Percentiles rank a stretch among this genome's conserved stretches.
These are phyloP conservation scores for Beauveria medogensis DNA, from an alignment of 2,329 filamentous ascomycete genomes.

Conservation along the genomic window DNA sequence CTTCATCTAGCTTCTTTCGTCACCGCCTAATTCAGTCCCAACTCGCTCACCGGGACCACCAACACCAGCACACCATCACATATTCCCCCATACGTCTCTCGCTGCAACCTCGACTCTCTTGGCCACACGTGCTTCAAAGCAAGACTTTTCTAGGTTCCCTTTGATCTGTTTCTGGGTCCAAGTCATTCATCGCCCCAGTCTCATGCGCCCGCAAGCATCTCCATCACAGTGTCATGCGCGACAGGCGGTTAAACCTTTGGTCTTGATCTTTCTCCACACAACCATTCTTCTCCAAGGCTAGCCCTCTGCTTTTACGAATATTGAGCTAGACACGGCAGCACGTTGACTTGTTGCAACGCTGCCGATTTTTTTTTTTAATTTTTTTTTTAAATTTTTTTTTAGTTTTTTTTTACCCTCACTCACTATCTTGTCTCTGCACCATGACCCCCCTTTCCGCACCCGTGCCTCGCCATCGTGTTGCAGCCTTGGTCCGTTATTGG, in stretches of 20 bases:
- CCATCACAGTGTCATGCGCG: background rate
- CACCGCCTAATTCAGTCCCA: background rate
- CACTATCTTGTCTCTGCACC: background rate
- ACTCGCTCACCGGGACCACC: slow-evolving; percentile 3
- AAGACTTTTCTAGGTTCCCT: background rate
- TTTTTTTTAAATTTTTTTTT: no score
- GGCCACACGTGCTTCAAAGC: background rate
- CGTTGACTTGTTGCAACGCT: background rate
- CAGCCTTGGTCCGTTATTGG: slow-evolving; percentile 4
- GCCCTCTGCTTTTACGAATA: background rate
- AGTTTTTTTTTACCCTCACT: background rate
- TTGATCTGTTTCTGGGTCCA: background rate
- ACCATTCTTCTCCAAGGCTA: background rate
- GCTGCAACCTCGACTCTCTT: background rate
- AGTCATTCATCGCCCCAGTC: background rate
- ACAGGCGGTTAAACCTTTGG: background rate
- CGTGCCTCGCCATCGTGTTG: slow-evolving; percentile 5
- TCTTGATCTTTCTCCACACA: background rate
- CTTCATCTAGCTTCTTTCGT: background rate
- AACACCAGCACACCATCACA: slow-evolving; percentile 1
- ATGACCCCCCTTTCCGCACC: background rate
- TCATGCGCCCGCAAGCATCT: slow-evolving; percentile 4
- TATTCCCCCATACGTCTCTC: background rate
- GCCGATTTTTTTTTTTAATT: background rate
- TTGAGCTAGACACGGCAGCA: background rate